phyloP scores from a whole-genome alignment of 2,329 filamentous ascomycete genomes.

The Teratosphaeria epicoccoides region DNA sequence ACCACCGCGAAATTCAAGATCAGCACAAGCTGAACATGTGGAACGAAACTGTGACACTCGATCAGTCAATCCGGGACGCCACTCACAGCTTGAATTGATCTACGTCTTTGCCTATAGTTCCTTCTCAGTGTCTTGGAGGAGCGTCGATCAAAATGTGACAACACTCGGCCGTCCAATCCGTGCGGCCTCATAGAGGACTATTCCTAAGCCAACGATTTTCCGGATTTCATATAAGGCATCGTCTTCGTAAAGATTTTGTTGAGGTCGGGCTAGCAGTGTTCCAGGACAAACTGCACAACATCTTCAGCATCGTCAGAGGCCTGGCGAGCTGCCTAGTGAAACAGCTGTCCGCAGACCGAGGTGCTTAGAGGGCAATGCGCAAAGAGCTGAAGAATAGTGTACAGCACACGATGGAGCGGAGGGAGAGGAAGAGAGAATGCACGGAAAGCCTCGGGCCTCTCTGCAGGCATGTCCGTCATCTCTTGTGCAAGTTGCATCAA shows the following conservation, averaged over 20 bases:
- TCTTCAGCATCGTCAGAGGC: conserved; percentile 4
- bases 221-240: conserved; percentile 9
- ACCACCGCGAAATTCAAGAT: no score
- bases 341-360: conserved; percentile 4
- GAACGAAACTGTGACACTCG: no score
- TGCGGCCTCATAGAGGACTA: conserved; percentile 10
- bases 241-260: conserved; percentile 9
- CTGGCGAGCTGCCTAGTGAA: conserved; percentile 6
- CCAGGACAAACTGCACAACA: conserved; percentile 7
- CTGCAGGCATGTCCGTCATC: no score
- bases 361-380: conserved; percentile 1
- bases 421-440: no score
- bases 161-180: conserved; percentile 4
- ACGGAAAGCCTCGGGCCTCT: no score
- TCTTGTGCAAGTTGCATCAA: no score
- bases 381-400: no score
- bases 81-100: not conserved
- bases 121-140: conserved; percentile 3
- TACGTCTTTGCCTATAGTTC: not conserved
- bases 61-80: no score
- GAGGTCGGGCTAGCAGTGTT: conserved; percentile 3
- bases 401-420: no score
- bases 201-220: conserved; percentile 8
- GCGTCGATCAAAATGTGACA: conserved; percentile 5
- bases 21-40: no score